Conservation (phyloP, 371 early-diverging fungal genomes). For the Funneliformis caledonium region DNA sequence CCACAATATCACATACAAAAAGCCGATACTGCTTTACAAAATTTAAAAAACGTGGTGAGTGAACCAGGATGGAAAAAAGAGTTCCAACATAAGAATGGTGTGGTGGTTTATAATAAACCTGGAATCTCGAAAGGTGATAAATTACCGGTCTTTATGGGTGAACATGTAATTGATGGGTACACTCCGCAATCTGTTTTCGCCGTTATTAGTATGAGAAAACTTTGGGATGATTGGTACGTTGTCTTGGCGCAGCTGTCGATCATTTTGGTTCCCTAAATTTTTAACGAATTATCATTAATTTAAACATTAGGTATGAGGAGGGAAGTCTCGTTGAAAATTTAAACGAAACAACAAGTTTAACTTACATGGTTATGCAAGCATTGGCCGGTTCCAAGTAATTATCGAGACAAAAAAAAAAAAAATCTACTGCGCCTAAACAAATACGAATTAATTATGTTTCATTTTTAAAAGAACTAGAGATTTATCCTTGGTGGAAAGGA, state of each 20-base stretch:
- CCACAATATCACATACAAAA: constrained; percentile 45
- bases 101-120: constrained; percentile 39
- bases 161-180: constrained; percentile 65
- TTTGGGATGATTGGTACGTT: constrained; percentile 63
- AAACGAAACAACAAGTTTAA: constrained; percentile 48
- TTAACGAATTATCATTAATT: not conserved
- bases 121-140: constrained; percentile 47
- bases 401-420: too few relatives aligned
- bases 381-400: constrained; percentile 49
- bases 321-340: constrained; percentile 48
- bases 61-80: constrained; percentile 66
- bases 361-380: constrained; percentile 53
- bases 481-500: constrained; percentile 65
- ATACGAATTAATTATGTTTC: not conserved
- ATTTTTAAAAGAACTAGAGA: constrained; percentile 57
- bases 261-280: not conserved
- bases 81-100: constrained; percentile 68
- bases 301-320: constrained; percentile 47
- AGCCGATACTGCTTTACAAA: constrained; percentile 46
- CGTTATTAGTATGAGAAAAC: constrained; percentile 67
- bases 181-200: constrained; percentile 71
- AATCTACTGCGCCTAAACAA: not conserved
- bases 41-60: constrained; percentile 46
- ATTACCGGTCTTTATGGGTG: constrained; percentile 66
- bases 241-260: not conserved